phyloP scores from a whole-genome alignment of 495 filamentous ascomycete species.

The Schizothecium vesticola region DNA sequence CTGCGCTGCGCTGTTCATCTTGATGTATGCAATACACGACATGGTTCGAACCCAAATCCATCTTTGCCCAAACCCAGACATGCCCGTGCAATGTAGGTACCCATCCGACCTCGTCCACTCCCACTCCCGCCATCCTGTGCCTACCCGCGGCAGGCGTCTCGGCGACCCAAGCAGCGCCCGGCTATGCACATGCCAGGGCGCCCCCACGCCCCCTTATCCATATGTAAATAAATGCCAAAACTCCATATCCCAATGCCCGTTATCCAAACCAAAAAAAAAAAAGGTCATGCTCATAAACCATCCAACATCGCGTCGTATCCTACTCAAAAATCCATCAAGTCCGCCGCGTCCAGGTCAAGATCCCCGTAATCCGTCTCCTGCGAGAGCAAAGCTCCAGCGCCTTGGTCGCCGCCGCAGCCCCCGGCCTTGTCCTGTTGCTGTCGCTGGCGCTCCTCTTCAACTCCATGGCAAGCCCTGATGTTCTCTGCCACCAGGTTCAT shows the following conservation, averaged over 20 bases:
- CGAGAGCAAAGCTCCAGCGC: slow-evolving; percentile 11
- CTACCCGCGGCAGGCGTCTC: not conserved
- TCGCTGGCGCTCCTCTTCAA: not conserved
- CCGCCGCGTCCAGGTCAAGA: slow-evolving; percentile 27
- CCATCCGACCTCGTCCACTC: no score
- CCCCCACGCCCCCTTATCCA: not conserved
- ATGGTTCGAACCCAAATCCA: not conserved
- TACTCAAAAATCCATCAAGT: not conserved
- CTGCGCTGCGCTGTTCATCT: not conserved
- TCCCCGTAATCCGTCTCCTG: slow-evolving; percentile 43
- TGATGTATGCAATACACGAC: not conserved
- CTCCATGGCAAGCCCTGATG: not conserved
- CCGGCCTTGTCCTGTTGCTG: not conserved
- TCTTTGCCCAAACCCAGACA: not conserved
- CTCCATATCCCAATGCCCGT: not conserved
- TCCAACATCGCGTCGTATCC: not conserved
- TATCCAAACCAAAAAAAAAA: not conserved
- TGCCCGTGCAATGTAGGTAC: not conserved
- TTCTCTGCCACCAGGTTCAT: no score
- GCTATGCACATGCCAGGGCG: not conserved
- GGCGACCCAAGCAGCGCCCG: not conserved
- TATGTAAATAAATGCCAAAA: not conserved
- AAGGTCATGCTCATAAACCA: not conserved
- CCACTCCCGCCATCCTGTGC: not conserved
- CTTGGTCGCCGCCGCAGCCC: not conserved